Evolutionary conservation across 1,284 basidiomycete species (phyloP).

Genomic region (Ustilago cynodontis): DNA sequence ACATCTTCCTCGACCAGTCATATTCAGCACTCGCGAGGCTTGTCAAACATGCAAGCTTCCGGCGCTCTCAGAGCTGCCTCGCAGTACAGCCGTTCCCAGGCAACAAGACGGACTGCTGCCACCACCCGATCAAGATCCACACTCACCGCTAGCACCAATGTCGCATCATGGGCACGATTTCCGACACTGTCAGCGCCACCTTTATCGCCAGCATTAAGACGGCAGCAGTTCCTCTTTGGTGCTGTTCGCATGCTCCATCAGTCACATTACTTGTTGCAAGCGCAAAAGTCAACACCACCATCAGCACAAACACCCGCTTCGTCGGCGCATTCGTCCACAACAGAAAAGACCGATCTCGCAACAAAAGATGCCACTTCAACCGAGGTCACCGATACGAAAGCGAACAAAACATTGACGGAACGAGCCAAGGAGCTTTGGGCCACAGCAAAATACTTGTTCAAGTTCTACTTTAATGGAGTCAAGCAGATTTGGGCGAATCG

Average conservation of each 20-base stretch:
- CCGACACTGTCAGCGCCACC: neutral
- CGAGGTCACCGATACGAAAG: constrained; percentile 14
- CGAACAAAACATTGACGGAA: constrained; percentile 36
- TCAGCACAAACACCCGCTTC: constrained; percentile 6
- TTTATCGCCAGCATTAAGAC: constrained; percentile 2
- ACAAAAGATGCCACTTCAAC: constrained; percentile 12
- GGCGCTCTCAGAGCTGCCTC: constrained; percentile 27
- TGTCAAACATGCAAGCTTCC: constrained; percentile 26
- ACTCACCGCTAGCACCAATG: neutral
- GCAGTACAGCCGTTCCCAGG: constrained; percentile 20
- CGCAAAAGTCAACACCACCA: constrained; percentile 23
- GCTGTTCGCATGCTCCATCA: constrained; percentile 34
- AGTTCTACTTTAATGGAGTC: constrained; percentile 67
- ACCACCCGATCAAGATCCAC: constrained; percentile 5
- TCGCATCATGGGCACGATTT: neutral
- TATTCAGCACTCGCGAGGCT: neutral
- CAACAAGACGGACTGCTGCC: constrained; percentile 8
- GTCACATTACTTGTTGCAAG: constrained; percentile 18
- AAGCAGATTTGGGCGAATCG: constrained; percentile 69
- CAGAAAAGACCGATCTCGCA: constrained; percentile 18
- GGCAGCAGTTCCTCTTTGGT: constrained; percentile 22
- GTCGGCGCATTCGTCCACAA: neutral
- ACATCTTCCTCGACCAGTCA: neutral
- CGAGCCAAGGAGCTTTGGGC: constrained; percentile 56
- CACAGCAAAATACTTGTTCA: constrained; percentile 66